A percentile compares a stretch with the other conserved stretches of the same genome.
Conservation (phyloP, 805 yeast genomes). For the Naumovozyma baii region DNA sequence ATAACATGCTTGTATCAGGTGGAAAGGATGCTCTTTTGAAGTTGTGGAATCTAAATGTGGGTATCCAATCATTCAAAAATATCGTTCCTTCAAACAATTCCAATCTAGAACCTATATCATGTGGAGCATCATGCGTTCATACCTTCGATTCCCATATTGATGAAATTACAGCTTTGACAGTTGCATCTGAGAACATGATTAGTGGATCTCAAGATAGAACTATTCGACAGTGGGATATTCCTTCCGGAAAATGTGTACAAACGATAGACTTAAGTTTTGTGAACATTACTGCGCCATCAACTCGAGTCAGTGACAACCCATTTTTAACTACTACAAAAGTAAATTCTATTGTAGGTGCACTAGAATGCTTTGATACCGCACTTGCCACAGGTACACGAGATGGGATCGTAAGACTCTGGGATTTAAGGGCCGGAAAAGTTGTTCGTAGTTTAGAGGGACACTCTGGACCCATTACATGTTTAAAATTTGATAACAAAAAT, state of each 20-base stretch:
- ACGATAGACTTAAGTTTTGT: conserved; percentile 51
- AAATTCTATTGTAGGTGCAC: conserved; percentile 45
- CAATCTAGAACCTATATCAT: conserved; percentile 12
- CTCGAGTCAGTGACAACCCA: conserved; percentile 1
- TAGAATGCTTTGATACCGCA: conserved; percentile 68
- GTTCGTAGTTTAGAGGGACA: conserved; percentile 56
- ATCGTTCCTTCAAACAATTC: conserved; percentile 8
- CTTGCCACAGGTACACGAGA: conserved; percentile 72
- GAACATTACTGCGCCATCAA: conserved; percentile 8
- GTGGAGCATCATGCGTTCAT: conserved; percentile 32
- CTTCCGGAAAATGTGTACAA: conserved; percentile 55
- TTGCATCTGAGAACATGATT: conserved; percentile 44
- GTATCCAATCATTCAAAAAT: conserved; percentile 18
- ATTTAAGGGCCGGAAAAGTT: conserved; percentile 58
- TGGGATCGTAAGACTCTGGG: conserved; percentile 71
- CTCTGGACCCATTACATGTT: conserved; percentile 55
- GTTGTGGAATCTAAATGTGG: conserved; percentile 44
- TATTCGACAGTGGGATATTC: conserved; percentile 66
- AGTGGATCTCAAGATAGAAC: conserved; percentile 67
- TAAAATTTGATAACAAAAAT: conserved; percentile 60
- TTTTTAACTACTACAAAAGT: conserved; percentile 1
- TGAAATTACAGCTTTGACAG: conserved; percentile 53
- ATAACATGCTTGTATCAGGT: conserved; percentile 40
- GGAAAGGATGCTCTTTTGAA: conserved; percentile 54
- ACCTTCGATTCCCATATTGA: conserved; percentile 59